Conservation (phyloP, 345 rosid species). For the Microthlaspi erraticum region DNA sequence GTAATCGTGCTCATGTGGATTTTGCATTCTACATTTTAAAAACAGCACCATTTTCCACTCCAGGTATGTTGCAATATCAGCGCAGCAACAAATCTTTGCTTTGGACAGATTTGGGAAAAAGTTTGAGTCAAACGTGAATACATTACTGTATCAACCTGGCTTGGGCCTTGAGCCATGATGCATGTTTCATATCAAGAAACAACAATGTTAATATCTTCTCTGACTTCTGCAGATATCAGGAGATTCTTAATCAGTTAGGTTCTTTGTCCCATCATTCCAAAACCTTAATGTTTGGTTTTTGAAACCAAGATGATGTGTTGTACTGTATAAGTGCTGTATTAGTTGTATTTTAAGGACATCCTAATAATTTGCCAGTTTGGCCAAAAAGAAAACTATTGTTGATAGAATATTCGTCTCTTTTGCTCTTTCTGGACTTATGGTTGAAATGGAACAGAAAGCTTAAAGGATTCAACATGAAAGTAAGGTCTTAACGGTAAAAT, state of each 20-base stretch:
- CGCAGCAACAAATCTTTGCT: slow-evolving; percentile 7
- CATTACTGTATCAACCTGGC: slow-evolving; percentile 13
- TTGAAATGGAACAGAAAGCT: slow-evolving; percentile 27
- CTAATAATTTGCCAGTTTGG: slow-evolving; percentile 13
- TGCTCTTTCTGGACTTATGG: slow-evolving; percentile 8
- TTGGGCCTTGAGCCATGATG: slow-evolving; percentile 17
- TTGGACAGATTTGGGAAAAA: not conserved
- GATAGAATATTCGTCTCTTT: slow-evolving; percentile 22
- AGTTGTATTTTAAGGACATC: slow-evolving; percentile 15
- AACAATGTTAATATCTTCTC: slow-evolving; percentile 16
- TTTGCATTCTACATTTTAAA: not conserved
- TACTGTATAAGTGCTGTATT: slow-evolving; percentile 10
- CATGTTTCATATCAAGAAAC: not conserved
- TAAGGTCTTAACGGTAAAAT: slow-evolving; percentile 40
- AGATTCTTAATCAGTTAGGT: slow-evolving; percentile 1
- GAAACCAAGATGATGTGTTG: slow-evolving; percentile 6
- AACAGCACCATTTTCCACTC: not conserved
- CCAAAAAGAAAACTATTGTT: slow-evolving; percentile 5
- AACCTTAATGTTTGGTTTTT: slow-evolving; percentile 16
- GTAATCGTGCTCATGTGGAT: not conserved
- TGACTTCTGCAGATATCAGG: slow-evolving; percentile 32
- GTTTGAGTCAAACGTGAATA: slow-evolving; percentile 11
- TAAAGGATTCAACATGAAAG: slow-evolving; percentile 37
- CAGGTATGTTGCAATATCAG: not conserved
- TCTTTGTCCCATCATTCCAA: slow-evolving; percentile 35